Conservation (phyloP, 2,329 filamentous ascomycete genomes). For the Malbranchea zuffiana region DNA sequence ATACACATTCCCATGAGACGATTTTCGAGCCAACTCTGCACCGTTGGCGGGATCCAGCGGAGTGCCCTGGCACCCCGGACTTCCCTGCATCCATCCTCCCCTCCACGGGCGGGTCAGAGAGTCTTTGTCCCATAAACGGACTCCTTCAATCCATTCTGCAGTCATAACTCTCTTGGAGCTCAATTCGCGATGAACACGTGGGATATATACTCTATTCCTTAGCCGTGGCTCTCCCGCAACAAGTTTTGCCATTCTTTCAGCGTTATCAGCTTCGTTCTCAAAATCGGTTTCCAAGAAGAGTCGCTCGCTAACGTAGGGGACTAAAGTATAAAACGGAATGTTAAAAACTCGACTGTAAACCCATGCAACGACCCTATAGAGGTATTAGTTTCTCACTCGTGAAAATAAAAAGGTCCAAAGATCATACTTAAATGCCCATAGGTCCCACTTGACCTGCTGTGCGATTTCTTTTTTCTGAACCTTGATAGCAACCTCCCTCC, state of each 20-base stretch:
- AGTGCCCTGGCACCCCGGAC: constrained; percentile 62
- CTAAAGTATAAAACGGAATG: constrained; percentile 79
- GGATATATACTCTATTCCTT: constrained; percentile 74
- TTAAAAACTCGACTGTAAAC: constrained; percentile 84
- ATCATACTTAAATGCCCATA: constrained; percentile 81
- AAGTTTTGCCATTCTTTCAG: constrained; percentile 68
- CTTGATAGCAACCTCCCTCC: constrained; percentile 87
- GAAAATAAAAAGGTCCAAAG: background rate
- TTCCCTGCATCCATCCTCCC: constrained; percentile 64
- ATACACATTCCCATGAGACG: constrained; percentile 22
- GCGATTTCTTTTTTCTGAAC: constrained; percentile 92
- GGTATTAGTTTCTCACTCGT: constrained; percentile 2
- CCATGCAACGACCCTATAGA: constrained; percentile 57
- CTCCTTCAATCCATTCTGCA: constrained; percentile 95
- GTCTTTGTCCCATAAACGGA: constrained; percentile 84
- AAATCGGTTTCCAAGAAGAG: constrained; percentile 91
- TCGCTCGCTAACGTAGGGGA: constrained; percentile 89
- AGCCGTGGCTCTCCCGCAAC: constrained; percentile 66
- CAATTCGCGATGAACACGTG: constrained; percentile 70
- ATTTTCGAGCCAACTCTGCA: constrained; percentile 26
- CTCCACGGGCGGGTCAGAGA: constrained; percentile 66
- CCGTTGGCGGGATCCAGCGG: constrained; percentile 46
- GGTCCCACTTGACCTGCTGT: constrained; percentile 82
- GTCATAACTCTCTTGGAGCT: constrained; percentile 78
- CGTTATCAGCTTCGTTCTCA: constrained; percentile 78